Evolutionary conservation across 495 filamentous ascomycete genomes (phyloP).

Genomic region (Talaromyces stipitatus): DNA sequence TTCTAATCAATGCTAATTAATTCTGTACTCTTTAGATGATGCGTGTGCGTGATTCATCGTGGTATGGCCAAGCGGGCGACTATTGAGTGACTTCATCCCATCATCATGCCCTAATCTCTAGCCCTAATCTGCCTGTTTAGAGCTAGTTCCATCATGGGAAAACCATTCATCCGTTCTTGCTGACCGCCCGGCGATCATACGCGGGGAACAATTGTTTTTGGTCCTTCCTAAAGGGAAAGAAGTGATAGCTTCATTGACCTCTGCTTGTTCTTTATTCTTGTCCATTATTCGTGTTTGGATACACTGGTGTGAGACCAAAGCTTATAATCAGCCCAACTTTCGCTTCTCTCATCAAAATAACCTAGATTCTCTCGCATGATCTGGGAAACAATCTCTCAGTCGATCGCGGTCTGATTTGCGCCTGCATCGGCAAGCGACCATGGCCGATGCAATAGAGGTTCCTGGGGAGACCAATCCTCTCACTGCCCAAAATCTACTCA

Average conservation of each 20-base stretch:
- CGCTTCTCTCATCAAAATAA: not conserved
- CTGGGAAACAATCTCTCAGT: not conserved
- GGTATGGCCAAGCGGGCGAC: not conserved
- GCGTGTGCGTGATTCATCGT: no score
- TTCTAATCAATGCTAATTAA: no score
- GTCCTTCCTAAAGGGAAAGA: not conserved
- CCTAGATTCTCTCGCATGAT: not conserved
- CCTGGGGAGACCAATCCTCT: conserved; percentile 57
- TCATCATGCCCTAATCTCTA: not conserved
- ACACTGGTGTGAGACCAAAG: not conserved
- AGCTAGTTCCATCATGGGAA: not conserved
- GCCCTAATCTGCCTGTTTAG: not conserved
- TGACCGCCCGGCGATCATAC: conserved; percentile 7
- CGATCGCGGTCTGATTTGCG: not conserved
- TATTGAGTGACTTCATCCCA: conserved; percentile 1
- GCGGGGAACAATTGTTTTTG: conserved; percentile 5
- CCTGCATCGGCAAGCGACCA: conserved; percentile 10
- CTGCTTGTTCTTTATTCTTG: not conserved
- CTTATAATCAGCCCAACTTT: not conserved
- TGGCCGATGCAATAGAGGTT: conserved; percentile 44
- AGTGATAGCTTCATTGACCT: not conserved
- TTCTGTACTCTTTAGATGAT: no score
- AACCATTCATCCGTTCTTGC: not conserved
- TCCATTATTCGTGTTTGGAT: not conserved
- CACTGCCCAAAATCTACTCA: conserved; percentile 59